phyloP scores from a whole-genome alignment of 768 basidiomycete genomes.

The Xerocomus potaroensis region DNA sequence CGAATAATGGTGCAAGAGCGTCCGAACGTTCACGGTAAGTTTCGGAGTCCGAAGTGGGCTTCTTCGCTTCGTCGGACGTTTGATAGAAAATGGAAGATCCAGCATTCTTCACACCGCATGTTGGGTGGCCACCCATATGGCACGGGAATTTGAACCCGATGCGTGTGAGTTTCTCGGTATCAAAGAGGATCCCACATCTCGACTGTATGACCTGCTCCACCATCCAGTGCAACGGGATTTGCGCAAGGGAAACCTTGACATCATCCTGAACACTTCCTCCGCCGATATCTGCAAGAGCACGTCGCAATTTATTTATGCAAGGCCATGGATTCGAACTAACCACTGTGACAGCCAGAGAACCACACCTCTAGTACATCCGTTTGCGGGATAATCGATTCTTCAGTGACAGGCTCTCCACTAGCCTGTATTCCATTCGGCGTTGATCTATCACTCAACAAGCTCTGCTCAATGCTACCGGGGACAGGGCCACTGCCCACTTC shows the following conservation, averaged over 20 bases:
- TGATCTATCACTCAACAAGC: not conserved
- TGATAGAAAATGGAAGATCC: not conserved
- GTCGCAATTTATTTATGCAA: not conserved
- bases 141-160: constrained; percentile 32
- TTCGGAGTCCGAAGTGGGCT: not conserved
- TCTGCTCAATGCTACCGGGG: not conserved
- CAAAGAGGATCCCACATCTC: constrained; percentile 58
- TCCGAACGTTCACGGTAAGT: constrained; percentile 15
- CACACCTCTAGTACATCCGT: constrained; percentile 73
- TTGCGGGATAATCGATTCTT: not conserved
- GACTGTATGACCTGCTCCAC: constrained; percentile 57
- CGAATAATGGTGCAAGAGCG: constrained; percentile 50
- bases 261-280: constrained; percentile 54
- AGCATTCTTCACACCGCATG: not conserved
- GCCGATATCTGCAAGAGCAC: constrained; percentile 52
- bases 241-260: constrained; percentile 40
- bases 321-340: constrained; percentile 35
- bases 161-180: constrained; percentile 41
- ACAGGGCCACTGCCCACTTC: not conserved
- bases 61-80: not conserved
- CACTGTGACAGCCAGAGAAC: constrained; percentile 71
- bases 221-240: constrained; percentile 78
- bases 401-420: not conserved
- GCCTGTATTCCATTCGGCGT: not conserved
- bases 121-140: constrained; percentile 7